Base-by-base conservation (phyloP, 2,329 filamentous ascomycete species). In the Fusarium goolgardi region DNA sequence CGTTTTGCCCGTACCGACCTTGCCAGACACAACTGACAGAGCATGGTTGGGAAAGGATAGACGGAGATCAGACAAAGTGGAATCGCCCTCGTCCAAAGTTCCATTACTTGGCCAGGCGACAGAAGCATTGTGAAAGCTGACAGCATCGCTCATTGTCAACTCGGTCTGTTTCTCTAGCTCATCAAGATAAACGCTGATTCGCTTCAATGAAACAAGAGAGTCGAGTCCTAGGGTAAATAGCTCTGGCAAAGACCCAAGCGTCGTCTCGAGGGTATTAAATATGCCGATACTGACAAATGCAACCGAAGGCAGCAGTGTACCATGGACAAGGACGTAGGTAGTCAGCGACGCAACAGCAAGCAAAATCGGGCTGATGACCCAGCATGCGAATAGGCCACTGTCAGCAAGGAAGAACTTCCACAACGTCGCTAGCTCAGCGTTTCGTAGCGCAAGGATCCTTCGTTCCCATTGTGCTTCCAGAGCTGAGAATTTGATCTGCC, bases 401-500 rank as follows among this genome's bases (percentile, higher is more conserved):
- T 93, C 90, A 44, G 84, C 85, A 45, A 84, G 74, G 70, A 92
- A 93, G 2, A 88, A 85, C 43, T 81, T 83, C 87, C 90, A 91
- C 32, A 92, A 83, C 16, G 86, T 86, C 3, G 78, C 76, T 11
- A 94, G 82, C 75, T 94, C 92, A 39, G 84, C 85, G 41, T 88
- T 84, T 72, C 92, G 83, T 85, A 58, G 83, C 76, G 64, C 83
- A 77, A 73, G 67, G 23, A 95, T 91, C 63, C 89, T 90, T 16
- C 83, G 81, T 74, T 93, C 87, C 91, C 91, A 94, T 69, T 91
- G 87, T 15, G 81, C 79, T 76, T 94, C 92, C 1, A 93, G 77
- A 1, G 91, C 91, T 0, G 90, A 90, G 70, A 94, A 93, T 72
- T 94, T 95, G 79, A 95, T 92, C 76, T 95, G 92, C 1, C 91